A percentile compares a stretch with the other conserved stretches of the same genome.
phyloP scores from a whole-genome alignment of 805 yeast genomes.

The Saccharomycopsis synnaedendra region DNA sequence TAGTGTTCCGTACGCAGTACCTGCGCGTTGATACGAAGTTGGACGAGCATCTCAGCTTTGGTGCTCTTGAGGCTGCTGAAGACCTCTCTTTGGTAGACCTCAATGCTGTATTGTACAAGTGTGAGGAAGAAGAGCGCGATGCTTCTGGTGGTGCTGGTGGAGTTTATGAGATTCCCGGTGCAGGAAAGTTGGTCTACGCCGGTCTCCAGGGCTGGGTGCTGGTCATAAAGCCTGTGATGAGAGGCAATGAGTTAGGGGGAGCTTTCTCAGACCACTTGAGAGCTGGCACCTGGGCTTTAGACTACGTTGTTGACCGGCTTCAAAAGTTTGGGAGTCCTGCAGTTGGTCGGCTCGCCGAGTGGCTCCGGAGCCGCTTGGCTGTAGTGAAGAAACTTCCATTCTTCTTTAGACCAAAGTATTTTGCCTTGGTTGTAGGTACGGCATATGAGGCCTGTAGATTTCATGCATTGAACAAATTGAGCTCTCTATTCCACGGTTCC shows the following conservation, averaged over 20 bases:
- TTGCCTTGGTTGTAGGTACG: constrained; percentile 69
- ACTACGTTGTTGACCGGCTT: constrained; percentile 54
- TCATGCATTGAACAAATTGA: constrained; percentile 49
- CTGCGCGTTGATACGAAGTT: constrained; percentile 53
- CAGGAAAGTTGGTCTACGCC: constrained; percentile 70
- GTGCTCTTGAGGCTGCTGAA: constrained; percentile 64
- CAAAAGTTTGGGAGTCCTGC: constrained; percentile 37
- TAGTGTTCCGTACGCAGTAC: constrained; percentile 64
- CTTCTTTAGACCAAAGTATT: constrained; percentile 77
- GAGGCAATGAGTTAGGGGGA: constrained; percentile 68
- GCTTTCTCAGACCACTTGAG: constrained; percentile 75
- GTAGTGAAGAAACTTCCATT: constrained; percentile 61
- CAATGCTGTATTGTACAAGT: constrained; percentile 61
- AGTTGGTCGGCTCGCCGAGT: constrained; percentile 44
- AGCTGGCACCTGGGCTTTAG: constrained; percentile 83
- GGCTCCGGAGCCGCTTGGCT: constrained; percentile 59
- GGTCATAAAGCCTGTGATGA: constrained; percentile 49
- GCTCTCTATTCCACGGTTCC: constrained; percentile 41
- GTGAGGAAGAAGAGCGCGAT: constrained; percentile 85
- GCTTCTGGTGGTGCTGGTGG: constrained; percentile 63
- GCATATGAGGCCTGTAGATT: constrained; percentile 75
- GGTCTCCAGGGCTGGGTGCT: constrained; percentile 92
- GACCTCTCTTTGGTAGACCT: constrained; percentile 55
- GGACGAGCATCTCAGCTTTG: constrained; percentile 57
- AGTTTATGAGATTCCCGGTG: constrained; percentile 59